Percentiles rank a stretch among this genome's conserved stretches.
Conservation (phyloP, 495 filamentous ascomycete species). For the Penicillium alfredii region DNA sequence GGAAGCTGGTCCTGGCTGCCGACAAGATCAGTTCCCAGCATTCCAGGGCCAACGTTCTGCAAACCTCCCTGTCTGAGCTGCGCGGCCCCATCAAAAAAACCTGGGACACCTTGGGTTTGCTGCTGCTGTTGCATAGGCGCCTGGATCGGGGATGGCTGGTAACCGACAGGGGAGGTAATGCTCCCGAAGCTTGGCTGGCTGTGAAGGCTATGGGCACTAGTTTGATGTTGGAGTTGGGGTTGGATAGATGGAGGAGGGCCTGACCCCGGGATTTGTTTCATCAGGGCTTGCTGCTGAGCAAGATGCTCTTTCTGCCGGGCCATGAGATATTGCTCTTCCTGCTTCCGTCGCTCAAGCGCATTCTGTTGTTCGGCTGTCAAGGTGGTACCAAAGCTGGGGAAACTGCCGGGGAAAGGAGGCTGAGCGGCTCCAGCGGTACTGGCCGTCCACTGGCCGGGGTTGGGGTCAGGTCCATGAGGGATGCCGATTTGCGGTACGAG, state of each 20-base stretch:
- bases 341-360: slow-evolving; percentile 89
- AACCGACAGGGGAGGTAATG: slow-evolving; percentile 77
- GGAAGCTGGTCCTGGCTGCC: slow-evolving; percentile 57
- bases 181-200: slow-evolving; percentile 92
- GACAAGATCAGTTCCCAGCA: slow-evolving; percentile 42
- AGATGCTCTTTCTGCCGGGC: slow-evolving; percentile 90
- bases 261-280: slow-evolving; percentile 66
- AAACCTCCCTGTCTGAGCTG: slow-evolving; percentile 36
- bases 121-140: slow-evolving; percentile 55
- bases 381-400: slow-evolving; percentile 96
- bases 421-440: slow-evolving; percentile 59
- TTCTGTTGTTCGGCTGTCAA: slow-evolving; percentile 97
- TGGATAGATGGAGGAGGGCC: slow-evolving; percentile 46
- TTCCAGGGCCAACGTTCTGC: slow-evolving; percentile 43
- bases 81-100: slow-evolving; percentile 65
- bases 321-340: slow-evolving; percentile 96
- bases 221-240: slow-evolving; percentile 76
- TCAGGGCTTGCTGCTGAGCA: slow-evolving; percentile 76
- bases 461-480: slow-evolving; percentile 67
- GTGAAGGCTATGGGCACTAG: slow-evolving; percentile 89
- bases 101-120: slow-evolving; percentile 38
- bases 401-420: slow-evolving; percentile 89
- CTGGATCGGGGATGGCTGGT: slow-evolving; percentile 68
- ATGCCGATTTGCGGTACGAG: slow-evolving; percentile 95
- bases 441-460: slow-evolving; percentile 33